Evolutionary conservation across 805 yeast genomes (phyloP).

Genomic region (Metschnikowia dekortorum): DNA sequence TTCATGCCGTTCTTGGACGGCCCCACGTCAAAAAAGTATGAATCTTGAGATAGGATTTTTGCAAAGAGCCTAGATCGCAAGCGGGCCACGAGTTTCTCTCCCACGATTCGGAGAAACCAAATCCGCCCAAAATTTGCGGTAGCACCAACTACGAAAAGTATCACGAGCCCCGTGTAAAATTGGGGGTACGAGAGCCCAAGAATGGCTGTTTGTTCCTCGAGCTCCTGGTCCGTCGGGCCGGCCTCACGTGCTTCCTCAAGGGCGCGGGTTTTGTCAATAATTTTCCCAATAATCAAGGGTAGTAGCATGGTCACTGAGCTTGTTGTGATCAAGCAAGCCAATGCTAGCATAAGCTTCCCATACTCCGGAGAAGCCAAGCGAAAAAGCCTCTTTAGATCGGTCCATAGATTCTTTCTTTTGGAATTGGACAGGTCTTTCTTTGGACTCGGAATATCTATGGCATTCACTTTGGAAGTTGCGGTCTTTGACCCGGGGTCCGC

Average conservation of each 20-base stretch:
- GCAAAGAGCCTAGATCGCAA: conserved; percentile 72
- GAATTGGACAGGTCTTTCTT: not conserved
- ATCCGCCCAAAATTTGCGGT: conserved; percentile 77
- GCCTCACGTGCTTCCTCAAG: conserved; percentile 16
- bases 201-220: conserved; percentile 11
- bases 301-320: conserved; percentile 78
- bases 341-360: conserved; percentile 42
- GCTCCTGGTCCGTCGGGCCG: not conserved
- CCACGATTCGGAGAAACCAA: conserved; percentile 69
- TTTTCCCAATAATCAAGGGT: conserved; percentile 81
- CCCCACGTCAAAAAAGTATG: conserved; percentile 83
- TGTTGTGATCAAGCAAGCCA: conserved; percentile 59
- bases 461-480: not conserved
- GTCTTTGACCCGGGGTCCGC: not conserved
- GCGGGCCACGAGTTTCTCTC: conserved; percentile 84
- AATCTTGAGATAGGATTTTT: conserved; percentile 78
- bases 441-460: not conserved
- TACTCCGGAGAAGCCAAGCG: conserved; percentile 18
- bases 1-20: conserved; percentile 46
- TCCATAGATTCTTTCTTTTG: conserved; percentile 5
- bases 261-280: conserved; percentile 64
- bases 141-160: conserved; percentile 69
- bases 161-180: conserved; percentile 60
- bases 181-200: conserved; percentile 59
- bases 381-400: conserved; percentile 12